Evolutionary conservation across 1,284 basidiomycete genomes (phyloP), one percentile per base, ranked within the genome.

Genomic region (Melampsora abietis-canadensis): DNA sequence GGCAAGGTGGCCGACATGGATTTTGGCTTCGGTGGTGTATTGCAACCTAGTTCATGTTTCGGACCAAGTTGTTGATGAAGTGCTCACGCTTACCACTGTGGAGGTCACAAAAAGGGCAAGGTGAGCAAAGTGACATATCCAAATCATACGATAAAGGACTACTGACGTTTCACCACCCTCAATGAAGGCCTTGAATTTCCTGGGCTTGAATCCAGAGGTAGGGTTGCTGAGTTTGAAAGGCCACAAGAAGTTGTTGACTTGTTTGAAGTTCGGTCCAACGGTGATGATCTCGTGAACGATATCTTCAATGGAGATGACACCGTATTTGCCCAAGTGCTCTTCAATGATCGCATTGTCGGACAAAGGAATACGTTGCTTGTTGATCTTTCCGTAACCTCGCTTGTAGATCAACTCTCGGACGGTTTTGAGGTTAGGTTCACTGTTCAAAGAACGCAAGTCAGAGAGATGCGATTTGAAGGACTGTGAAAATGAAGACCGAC

Each of bases 181-280:
- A 76, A 83, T 80, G 78, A 80, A 82, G 77, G 80, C 79, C 85
- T 90, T 92, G 89, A 98, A 95, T 87, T 98, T 98, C 83, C 93
- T 88, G 82, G 87, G 88, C 85, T 92, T 90, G 94, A 93, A 98
- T 81, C 96, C 96, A 80, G 96, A 95, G 81, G 88, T 98, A 76
- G 96, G 94, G 89, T 97, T 98, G 79, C 93, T 96, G 77, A 99
- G 90, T 85, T 98, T 98, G 89, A 99, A 98, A 37, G 96, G 94
- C 19, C 57, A 73, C 15, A 73, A 37, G 51, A 73, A 73, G 76
- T 81, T 77, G 83, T 84, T 80, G 70, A 88, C 91, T 86, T 95
- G 92, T 87, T 98, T 98, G 88, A 99, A 98, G 88, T 98, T 93
- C 82, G 95, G 95, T 81, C 95, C 96, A 78, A 88, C 89, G 76